Evolutionary conservation across 352 stramenopile genomes (phyloP).

Genomic region (Phytophthora melonis): DNA sequence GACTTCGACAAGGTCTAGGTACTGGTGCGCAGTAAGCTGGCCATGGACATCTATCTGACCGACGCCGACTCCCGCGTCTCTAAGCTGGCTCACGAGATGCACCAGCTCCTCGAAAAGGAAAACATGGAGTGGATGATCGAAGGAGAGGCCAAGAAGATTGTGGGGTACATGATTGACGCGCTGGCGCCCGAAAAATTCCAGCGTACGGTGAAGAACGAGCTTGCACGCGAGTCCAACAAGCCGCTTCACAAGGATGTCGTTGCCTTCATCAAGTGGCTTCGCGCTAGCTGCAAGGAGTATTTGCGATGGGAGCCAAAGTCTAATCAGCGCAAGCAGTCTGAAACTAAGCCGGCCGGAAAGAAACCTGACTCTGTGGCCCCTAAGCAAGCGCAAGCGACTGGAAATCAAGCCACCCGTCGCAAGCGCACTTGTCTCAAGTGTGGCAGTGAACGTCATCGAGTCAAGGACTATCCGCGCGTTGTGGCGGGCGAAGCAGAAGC

Average conservation of each 20-base stretch:
- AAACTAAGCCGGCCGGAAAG: neutral
- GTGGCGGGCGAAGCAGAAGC: neutral
- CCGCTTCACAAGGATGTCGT: slow-evolving; percentile 9
- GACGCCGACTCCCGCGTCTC: slow-evolving; percentile 15
- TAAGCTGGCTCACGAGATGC: slow-evolving; percentile 15
- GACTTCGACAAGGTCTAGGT: slow-evolving; percentile 25
- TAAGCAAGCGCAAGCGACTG: neutral
- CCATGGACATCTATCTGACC: neutral
- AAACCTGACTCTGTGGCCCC: neutral
- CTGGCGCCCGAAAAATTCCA: neutral
- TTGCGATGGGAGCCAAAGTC: slow-evolving; percentile 8
- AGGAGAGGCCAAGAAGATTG: slow-evolving; percentile 14
- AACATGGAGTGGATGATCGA: slow-evolving; percentile 20
- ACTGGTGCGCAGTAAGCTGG: neutral
- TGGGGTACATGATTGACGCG: slow-evolving; percentile 9
- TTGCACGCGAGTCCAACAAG: slow-evolving; percentile 16
- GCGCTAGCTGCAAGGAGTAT: slow-evolving; percentile 10
- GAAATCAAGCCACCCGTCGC: neutral
- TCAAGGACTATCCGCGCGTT: neutral
- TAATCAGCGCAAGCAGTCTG: neutral
- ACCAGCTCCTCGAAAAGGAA: slow-evolving; percentile 4
- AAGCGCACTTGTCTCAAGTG: neutral
- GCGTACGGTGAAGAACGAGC: neutral
- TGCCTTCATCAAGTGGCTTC: slow-evolving; percentile 19
- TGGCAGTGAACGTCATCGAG: neutral